Evolutionary conservation across 768 basidiomycete species (phyloP).

Genomic region (Auriscalpium microsporum): DNA sequence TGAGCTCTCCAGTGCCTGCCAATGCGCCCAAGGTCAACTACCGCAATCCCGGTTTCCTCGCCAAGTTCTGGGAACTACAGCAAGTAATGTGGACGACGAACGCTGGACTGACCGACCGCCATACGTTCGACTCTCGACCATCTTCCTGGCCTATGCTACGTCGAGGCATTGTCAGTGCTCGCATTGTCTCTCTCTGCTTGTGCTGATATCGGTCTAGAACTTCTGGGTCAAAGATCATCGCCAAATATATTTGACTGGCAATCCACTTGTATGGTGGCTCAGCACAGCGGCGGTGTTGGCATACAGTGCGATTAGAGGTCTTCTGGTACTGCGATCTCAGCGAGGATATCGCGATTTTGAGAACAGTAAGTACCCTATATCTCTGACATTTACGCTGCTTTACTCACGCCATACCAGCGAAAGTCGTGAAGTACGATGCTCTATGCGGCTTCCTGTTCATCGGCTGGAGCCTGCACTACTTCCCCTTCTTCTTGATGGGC

Average conservation of each 20-base stretch:
- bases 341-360: conserved; percentile 90
- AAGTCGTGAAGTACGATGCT: conserved; percentile 85
- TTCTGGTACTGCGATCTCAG: conserved; percentile 83
- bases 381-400: not conserved
- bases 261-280: conserved; percentile 89
- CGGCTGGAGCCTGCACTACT: conserved; percentile 89
- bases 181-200: not conserved
- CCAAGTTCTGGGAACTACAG: conserved; percentile 88
- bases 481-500: conserved; percentile 95
- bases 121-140: conserved; percentile 93
- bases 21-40: conserved; percentile 85
- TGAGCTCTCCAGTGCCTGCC: conserved; percentile 44
- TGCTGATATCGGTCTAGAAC: conserved; percentile 43
- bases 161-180: conserved; percentile 78
- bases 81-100: conserved; percentile 97
- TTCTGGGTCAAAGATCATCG: conserved; percentile 98
- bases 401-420: conserved; percentile 41
- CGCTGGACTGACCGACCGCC: conserved; percentile 89
- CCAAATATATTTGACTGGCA: conserved; percentile 94
- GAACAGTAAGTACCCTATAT: conserved; percentile 52
- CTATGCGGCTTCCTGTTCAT: conserved; percentile 87
- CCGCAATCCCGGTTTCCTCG: conserved; percentile 75
- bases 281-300: conserved; percentile 61
- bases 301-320: conserved; percentile 62
- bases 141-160: conserved; percentile 81